Evolutionary conservation across 768 basidiomycete species (phyloP), one percentile per base, ranked within the genome.

Genomic region (Kwoniella pini): DNA sequence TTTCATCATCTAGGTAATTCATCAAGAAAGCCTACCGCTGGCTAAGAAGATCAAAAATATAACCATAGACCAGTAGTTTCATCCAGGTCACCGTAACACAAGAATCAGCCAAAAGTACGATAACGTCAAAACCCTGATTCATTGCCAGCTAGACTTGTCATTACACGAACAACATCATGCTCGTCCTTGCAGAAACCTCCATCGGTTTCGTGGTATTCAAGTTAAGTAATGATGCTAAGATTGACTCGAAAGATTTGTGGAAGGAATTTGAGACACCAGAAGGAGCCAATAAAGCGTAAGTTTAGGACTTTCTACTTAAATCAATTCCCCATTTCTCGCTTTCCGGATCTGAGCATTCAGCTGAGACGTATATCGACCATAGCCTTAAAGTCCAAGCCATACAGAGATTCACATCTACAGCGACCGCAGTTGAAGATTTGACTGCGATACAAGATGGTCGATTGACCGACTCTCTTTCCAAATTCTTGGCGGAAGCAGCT

Each of bases 351-450:
- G n/a, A 31, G 2, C n/a, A 7, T 26, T 4, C 40, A 43, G 17
- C 40, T 54, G 24, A 43, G 21, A 13, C 12, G 11, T 27, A 26
- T 17, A 13, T 0, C 19, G 4, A 21, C 38, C 13, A 52, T 68
- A 97, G 95, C 56, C 82, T 99, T 61, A 96, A 95, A 80, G 82
- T 99, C 57, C 92, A 94, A 79, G 91, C 92, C 33, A 81, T 98
- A 50, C 96, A 99, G 81, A 89, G 92, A 52, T 99, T 99, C 80
- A 89, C 88, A 21, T 95, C 94, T 31, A 99, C 96, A 15, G 96
- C 92, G 24, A 87, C 87, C 12, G 96, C 96, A 21, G 95, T 99
- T 11, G 96, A 98, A 81, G 96, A 99, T 77, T 86, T 98, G 68
- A 90, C 91, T 26, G 87, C 94, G 7, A 81, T 98, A 27, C 91